Evolutionary conservation across 2,329 filamentous ascomycete species (phyloP), one percentile per base, ranked within the genome.

Genomic region (Ophiocordyceps sinensis): DNA sequence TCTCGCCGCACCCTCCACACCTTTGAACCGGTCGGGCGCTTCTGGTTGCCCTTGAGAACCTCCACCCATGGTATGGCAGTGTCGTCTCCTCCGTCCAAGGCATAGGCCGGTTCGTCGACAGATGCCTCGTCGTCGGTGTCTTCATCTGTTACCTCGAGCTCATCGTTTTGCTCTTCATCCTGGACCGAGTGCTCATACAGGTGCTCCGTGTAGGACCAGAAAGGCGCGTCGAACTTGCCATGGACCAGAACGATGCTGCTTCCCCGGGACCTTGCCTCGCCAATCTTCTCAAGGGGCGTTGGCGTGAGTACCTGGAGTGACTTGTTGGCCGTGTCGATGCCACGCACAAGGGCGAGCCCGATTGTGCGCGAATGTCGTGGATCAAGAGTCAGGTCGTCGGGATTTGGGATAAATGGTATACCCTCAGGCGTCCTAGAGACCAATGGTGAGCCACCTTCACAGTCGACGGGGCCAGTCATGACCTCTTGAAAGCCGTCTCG

Each of bases 121-220:
- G 9, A 10, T 12, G 2, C 15, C 14, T 35, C n/a, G n/a, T 34
- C 57, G 14, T 54, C 59, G 0, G 55, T 57, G 3, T 59, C 61
- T 15, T 60, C 61, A 4, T 59, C 58, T 21, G 52, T 56, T 2
- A 55, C 46, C 29, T 64, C 59, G 28, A 57, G 41, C 28, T 53
- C 50, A 21, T 45, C 47, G 35, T 51, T 51, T 10, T 45, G 51
- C 10, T 48, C 52, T 8, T 63, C 60, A 7, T 57, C 53, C 30
- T 47, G 43, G 1, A 44, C 53, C 13, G 59, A 55, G 47, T 54
- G 56, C 28, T 57, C 49, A 47, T 76, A 70, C 14, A 78, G 48
- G 30, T 79, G 73, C 52, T 85, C 80, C 0, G 74, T 73, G 45
- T 82, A 83, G 2, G 78, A 77, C 79, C 80, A 85, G 3, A 68